A percentile compares a stretch with the other conserved stretches of the same genome.
Conservation (phyloP, 1,284 basidiomycete genomes). For the Rhodofomes roseus region DNA sequence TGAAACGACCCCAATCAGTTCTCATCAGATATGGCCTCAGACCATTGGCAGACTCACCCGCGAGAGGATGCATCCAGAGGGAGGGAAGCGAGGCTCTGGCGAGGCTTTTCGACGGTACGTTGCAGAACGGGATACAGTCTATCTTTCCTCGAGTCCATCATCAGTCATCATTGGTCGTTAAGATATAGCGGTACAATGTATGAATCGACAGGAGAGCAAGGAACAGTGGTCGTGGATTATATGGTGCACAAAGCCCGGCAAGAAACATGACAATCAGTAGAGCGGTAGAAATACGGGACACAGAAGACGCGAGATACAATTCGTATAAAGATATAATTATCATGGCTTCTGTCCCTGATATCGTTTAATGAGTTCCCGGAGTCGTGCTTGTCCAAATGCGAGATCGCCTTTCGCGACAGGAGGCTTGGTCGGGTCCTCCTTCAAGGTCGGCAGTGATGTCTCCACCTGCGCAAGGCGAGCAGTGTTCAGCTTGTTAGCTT, state of each 20-base stretch:
- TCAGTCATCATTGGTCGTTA: neutral
- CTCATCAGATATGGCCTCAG: too few species aligned
- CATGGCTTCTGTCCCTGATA: constrained; percentile 47
- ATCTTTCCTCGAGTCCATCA: neutral
- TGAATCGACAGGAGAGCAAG: neutral
- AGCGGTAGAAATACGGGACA: neutral
- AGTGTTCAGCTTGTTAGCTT: constrained; percentile 10
- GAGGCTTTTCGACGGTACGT: too few species aligned
- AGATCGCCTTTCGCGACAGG: constrained; percentile 38
- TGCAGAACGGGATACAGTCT: too few species aligned
- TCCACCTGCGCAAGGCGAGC: constrained; percentile 31
- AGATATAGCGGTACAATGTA: neutral
- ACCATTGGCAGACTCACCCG: too few species aligned
- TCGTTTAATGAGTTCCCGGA: constrained; percentile 76
- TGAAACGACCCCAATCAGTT: too few species aligned
- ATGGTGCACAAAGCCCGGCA: neutral
- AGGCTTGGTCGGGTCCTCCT: constrained; percentile 11
- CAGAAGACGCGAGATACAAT: neutral
- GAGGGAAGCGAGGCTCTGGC: too few species aligned
- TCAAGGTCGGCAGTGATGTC: constrained; percentile 12
- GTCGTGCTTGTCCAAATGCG: constrained; percentile 69
- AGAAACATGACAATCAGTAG: neutral
- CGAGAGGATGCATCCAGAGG: too few species aligned
- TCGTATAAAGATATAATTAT: neutral
- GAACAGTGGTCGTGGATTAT: neutral